Percentiles rank a stretch among this genome's conserved stretches.
Evolutionary conservation across 202 grass and related monocot species (phyloP).

Genomic region (Panicum virgatum): DNA sequence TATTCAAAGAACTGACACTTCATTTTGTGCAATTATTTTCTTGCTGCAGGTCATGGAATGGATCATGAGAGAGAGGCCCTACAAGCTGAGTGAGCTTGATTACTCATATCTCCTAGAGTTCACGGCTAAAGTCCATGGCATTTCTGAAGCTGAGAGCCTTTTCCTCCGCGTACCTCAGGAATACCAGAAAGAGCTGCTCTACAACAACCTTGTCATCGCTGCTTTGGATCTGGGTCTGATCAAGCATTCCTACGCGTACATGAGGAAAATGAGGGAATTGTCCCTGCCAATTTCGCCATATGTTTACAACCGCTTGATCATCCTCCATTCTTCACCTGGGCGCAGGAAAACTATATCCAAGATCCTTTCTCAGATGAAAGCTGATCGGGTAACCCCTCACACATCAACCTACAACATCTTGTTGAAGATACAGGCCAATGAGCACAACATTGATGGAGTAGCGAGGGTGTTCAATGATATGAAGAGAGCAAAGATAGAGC

Average conservation of each 20-base stretch:
- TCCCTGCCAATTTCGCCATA: conserved; percentile 62
- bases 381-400: conserved; percentile 61
- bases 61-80: conserved; percentile 90
- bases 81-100: conserved; percentile 88
- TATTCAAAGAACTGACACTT: conserved; percentile 5
- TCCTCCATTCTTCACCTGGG: conserved; percentile 75
- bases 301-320: conserved; percentile 86
- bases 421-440: conserved; percentile 78
- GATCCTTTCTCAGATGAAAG: conserved; percentile 88
- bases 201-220: conserved; percentile 90
- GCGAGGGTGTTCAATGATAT: conserved; percentile 82
- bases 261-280: conserved; percentile 93
- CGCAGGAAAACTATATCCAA: conserved; percentile 76
- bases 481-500: conserved; percentile 74
- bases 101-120: conserved; percentile 94
- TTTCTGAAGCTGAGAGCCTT: conserved; percentile 76
- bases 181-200: conserved; percentile 85
- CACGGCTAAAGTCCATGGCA: conserved; percentile 84
- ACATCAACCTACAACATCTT: conserved; percentile 92
- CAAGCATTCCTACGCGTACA: conserved; percentile 84
- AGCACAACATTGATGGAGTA: conserved; percentile 79
- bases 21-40: neutral
- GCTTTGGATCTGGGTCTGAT: conserved; percentile 71
- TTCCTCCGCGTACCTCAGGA: conserved; percentile 70
- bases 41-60: conserved; percentile 83